Evolutionary conservation across 2,329 filamentous ascomycete species (phyloP).

Genomic region (Fusarium nygamai): DNA sequence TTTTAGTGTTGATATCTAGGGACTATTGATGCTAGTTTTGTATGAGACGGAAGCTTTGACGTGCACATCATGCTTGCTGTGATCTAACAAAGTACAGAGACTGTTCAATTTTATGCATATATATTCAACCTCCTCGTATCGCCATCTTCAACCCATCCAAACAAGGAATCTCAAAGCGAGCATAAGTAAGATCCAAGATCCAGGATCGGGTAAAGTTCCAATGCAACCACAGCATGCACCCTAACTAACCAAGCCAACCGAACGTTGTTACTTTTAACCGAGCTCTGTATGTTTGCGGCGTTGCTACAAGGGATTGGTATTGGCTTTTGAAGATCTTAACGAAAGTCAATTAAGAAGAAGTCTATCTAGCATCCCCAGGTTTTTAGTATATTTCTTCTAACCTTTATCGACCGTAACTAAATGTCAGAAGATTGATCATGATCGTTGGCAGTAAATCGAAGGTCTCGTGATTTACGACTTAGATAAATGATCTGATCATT

Average conservation of each 20-base stretch:
- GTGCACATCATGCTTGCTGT: not conserved
- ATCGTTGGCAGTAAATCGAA: not conserved
- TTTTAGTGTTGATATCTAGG: not conserved
- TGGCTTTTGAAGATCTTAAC: not conserved
- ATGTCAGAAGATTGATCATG: not conserved
- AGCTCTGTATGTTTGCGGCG: not conserved
- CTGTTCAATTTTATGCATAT: not conserved
- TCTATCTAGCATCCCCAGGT: not conserved
- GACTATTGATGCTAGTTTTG: not conserved
- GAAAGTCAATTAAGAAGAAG: not conserved
- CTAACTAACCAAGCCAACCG: not conserved
- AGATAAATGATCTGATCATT: not conserved
- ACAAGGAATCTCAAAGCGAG: slow-evolving; percentile 2
- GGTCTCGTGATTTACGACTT: not conserved
- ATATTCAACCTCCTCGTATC: not conserved
- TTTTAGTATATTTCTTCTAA: not conserved
- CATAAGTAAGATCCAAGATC: not conserved
- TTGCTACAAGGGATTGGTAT: not conserved
- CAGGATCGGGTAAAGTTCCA: slow-evolving; percentile 4
- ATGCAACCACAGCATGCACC: slow-evolving; percentile 19
- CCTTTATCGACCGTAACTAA: not conserved
- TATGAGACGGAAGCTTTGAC: not conserved
- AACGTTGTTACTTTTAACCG: slow-evolving; percentile 2
- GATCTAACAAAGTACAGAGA: no score
- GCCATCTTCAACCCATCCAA: not conserved